phyloP scores from a whole-genome alignment of 1,284 basidiomycete species.

The Tetrapyrgos nigripes region DNA sequence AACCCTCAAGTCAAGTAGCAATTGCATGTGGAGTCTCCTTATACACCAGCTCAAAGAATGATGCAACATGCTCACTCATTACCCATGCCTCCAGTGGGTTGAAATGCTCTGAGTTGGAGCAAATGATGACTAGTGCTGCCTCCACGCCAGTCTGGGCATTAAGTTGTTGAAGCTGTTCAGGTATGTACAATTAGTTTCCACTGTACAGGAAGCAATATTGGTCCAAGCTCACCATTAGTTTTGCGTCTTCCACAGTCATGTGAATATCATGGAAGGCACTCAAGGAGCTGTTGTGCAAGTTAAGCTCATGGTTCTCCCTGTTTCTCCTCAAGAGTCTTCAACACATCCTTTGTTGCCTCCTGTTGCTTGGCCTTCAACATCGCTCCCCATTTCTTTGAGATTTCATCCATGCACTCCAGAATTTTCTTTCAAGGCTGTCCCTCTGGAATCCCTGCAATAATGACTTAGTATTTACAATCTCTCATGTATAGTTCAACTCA shows the following conservation, averaged over 20 bases:
- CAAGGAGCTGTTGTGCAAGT: slow-evolving; percentile 3
- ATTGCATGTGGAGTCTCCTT: slow-evolving; percentile 8
- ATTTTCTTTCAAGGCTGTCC: not conserved
- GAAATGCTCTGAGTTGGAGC: slow-evolving; percentile 10
- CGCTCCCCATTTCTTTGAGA: slow-evolving; percentile 8
- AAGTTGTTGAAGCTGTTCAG: no score
- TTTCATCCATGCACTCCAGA: not conserved
- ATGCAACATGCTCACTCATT: slow-evolving; percentile 12
- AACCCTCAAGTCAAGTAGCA: slow-evolving; percentile 11
- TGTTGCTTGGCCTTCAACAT: slow-evolving; percentile 8
- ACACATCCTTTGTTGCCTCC: slow-evolving; percentile 1
- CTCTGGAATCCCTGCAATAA: not conserved
- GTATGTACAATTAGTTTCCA: not conserved
- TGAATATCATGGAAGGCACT: slow-evolving; percentile 15
- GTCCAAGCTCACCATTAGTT: not conserved
- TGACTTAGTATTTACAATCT: no score
- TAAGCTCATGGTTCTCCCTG: slow-evolving; percentile 6
- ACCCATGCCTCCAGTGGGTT: not conserved
- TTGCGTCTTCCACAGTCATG: not conserved
- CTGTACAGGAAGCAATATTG: not conserved
- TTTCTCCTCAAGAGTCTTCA: slow-evolving; percentile 4
- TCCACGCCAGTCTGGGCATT: slow-evolving; percentile 14
- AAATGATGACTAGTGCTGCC: slow-evolving; percentile 5
- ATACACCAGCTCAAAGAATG: slow-evolving; percentile 13
- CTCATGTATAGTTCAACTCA: not conserved